phyloP scores from a whole-genome alignment of 2,329 filamentous ascomycete species.

The Lecanicillium sp. region DNA sequence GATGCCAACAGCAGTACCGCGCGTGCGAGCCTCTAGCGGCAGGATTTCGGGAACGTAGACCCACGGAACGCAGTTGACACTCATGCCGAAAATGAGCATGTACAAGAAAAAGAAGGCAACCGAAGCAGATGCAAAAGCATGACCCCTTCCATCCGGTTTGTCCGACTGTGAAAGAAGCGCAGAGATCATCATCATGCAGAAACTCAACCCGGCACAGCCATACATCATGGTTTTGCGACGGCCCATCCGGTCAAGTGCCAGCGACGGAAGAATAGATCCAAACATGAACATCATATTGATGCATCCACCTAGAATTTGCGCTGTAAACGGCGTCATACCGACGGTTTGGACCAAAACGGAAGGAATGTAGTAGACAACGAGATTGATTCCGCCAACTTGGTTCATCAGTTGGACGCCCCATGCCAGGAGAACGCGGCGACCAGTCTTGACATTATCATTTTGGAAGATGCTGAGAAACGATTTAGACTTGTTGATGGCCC shows the following conservation, averaged over 20 bases:
- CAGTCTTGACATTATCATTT: constrained; percentile 32
- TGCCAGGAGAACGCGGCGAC: constrained; percentile 35
- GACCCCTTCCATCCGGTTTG: neutral
- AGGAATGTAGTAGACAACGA: constrained; percentile 28
- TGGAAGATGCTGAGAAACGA: constrained; percentile 34
- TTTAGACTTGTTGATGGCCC: constrained; percentile 18
- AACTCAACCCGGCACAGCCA: constrained; percentile 22
- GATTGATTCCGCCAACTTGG: constrained; percentile 38
- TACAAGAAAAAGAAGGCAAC: constrained; percentile 28
- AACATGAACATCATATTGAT: constrained; percentile 29
- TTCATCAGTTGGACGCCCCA: constrained; percentile 40
- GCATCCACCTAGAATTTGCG: constrained; percentile 25
- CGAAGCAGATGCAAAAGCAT: constrained; percentile 13
- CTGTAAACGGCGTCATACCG: constrained; percentile 18
- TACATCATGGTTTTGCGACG: constrained; percentile 34
- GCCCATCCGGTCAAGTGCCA: constrained; percentile 27
- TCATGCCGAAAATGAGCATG: constrained; percentile 10
- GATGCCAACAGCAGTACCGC: constrained; percentile 24
- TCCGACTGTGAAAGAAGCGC: constrained; percentile 19
- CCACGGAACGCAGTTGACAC: constrained; percentile 27
- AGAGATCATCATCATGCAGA: constrained; percentile 29
- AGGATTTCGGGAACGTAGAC: constrained; percentile 27
- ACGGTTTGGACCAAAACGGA: constrained; percentile 24
- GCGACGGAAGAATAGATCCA: constrained; percentile 23
- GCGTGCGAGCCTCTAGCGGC: constrained; percentile 22